These are phyloP conservation scores for Talaromyces sp. DNA, from an alignment of 2,329 filamentous ascomycete genomes.

Conservation along the genomic window DNA sequence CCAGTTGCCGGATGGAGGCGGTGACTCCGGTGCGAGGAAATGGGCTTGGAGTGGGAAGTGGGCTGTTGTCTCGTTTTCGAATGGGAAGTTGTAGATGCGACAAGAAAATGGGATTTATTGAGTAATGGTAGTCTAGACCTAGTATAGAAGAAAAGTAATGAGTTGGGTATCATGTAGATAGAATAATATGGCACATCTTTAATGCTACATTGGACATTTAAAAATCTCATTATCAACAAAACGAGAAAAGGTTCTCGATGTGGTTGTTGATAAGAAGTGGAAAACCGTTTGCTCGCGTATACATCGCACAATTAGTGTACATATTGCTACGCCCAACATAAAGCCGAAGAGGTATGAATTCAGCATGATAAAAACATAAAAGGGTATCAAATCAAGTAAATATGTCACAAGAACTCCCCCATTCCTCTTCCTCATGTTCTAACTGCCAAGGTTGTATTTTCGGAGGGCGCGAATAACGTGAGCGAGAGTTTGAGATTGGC, in stretches of 20 bases:
- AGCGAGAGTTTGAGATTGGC: not conserved
- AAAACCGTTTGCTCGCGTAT: not conserved
- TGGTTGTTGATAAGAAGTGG: not conserved
- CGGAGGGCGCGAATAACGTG: not conserved
- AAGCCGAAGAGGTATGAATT: not conserved
- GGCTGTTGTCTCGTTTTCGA: constrained; percentile 85
- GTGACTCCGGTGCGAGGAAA: constrained; percentile 65
- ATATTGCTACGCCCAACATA: not conserved
- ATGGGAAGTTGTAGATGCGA: constrained; percentile 53
- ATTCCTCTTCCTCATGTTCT: constrained; percentile 26
- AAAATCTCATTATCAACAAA: not conserved
- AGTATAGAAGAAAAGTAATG: not conserved
- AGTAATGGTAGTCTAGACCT: constrained; percentile 9
- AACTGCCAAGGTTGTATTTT: not conserved
- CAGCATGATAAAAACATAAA: constrained; percentile 4
- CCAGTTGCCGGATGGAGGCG: constrained; percentile 65
- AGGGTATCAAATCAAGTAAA: constrained; percentile 15
- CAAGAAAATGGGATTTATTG: not conserved
- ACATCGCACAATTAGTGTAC: not conserved
- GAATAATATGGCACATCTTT: not conserved
- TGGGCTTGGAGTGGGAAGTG: constrained; percentile 98
- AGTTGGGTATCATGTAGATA: constrained; percentile 2
- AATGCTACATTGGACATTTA: not conserved
- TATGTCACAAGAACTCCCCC: constrained; percentile 29
- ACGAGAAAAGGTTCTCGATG: not conserved